Percentiles rank a stretch among this genome's conserved stretches.
Conservation (phyloP, 176 grass and related monocot species). For the Musa beccarii region DNA sequence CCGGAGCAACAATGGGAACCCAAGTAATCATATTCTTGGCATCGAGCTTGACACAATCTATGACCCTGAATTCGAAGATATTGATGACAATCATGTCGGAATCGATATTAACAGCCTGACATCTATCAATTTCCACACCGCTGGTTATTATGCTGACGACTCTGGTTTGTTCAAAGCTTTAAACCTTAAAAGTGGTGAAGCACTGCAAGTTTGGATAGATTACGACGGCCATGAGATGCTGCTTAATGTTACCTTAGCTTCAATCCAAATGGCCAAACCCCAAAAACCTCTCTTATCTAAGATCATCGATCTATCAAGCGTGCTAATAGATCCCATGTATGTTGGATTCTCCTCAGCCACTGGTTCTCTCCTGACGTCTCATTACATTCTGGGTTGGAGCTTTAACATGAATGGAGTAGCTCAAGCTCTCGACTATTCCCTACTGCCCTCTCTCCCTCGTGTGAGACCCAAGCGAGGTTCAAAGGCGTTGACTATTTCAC, state of each 20-base stretch:
- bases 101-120: conserved; percentile 15
- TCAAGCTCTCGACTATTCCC: background rate
- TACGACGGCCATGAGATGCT: conserved; percentile 4
- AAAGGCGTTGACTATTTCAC: background rate
- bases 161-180: background rate
- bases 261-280: conserved; percentile 13
- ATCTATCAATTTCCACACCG: background rate
- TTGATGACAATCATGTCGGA: conserved; percentile 20
- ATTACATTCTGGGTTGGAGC: background rate
- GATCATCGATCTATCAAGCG: conserved; percentile 14
- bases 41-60: conserved; percentile 26
- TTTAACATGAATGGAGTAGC: background rate
- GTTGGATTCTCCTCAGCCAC: conserved; percentile 34
- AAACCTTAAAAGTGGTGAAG: background rate
- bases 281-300: conserved; percentile 11
- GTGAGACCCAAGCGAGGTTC: background rate
- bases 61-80: conserved; percentile 8
- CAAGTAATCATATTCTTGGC: conserved; percentile 22
- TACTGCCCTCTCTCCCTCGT: background rate
- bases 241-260: conserved; percentile 27
- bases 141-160: conserved; percentile 7
- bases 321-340: background rate
- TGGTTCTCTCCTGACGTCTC: background rate
- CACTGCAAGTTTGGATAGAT: conserved; percentile 30
- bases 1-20: background rate